Evolutionary conservation across 2,329 filamentous ascomycete species (phyloP), one percentile per base, ranked within the genome.

Genomic region (Tolypocladium capitatum): DNA sequence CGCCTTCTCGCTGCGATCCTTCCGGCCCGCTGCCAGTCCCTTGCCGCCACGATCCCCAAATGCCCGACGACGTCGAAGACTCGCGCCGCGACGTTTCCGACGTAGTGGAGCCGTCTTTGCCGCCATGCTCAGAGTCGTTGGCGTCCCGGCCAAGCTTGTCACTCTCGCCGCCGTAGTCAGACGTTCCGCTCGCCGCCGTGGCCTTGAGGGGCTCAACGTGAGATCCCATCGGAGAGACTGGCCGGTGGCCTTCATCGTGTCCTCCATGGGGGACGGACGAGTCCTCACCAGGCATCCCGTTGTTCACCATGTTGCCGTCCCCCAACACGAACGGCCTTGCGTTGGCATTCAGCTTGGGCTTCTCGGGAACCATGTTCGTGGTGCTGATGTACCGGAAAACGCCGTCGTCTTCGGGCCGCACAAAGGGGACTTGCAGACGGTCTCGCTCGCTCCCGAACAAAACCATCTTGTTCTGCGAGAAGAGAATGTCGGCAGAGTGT

Each of bases 381-480:
- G 84, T 89, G 56, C 72, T 80, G 44, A 97, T 74, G 55, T 82
- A 78, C 57, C 85, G 92, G 69, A 94, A 97, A 1, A 80, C 68
- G 4, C 71, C 73, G 48, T 95, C 88, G 57, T 94, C 84, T 63
- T 97, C 92, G 0, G 92, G 92, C 28, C 92, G 81, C 36, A 95
- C 89, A 55, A 98, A 84, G 2, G 92, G 92, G 32, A 98, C 83
- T 16, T 86, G 89, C 13, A 97, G 72, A 59, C 91, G 92, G 62
- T 86, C 88, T 42, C 84, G 78, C 49, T 94, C 87, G 59, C 88
- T 85, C 56, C 94, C 87, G 55, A 89, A 90, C 28, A 97, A 72
- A 0, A 85, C 84, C 71, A 98, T 80, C 53, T 84, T 84, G 59
- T 95, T 95, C 54, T 90, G 86, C 0, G 92, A 97, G 57, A 98